Base-by-base conservation (phyloP, 495 filamentous ascomycete genomes). In the Penicillium cosmopolitanum region DNA sequence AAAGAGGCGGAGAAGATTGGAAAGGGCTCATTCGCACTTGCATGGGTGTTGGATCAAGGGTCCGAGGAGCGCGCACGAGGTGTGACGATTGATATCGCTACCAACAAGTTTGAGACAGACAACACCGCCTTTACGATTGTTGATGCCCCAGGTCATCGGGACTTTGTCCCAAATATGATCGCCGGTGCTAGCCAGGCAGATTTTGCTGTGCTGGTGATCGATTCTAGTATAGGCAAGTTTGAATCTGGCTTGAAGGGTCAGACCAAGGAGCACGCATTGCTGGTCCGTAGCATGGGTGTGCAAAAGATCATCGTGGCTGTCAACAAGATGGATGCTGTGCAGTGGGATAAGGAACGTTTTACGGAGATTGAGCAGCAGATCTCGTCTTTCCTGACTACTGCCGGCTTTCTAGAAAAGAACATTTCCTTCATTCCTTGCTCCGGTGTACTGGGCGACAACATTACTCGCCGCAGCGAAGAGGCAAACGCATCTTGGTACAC, bases 81-180 rank as follows among this genome's bases (percentile, higher is more conserved):
- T 44, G 91, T 98, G n/a, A 98, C 95, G 4, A 96, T 98, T 56
- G 95, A 98, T 68, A 93, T 98, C 69, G 96, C 96, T 38, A 93
- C 87, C 23, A 93, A 95, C 74, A 86, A 90, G 60, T 98, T 98
- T 70, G 89, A 94, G 71, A 98, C 95, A 0, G 86, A 89, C 5
- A 88, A 80, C 15, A 92, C 92, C 0, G 81, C 81, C 15, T 98
- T 97, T 69, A 98, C 94, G 9, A 98, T 98, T 50, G 82, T 98
- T 3, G 95, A 98, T 73, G 91, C 95, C 1, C 95, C 95, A 2
- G 95, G 95, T 0, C 95, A 98, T 73, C 82, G 86, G 62, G 96
- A 98, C 66, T 98, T 98, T 70, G 91, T 98, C 42, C 95, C 95
- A 2, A 98, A 97, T 72, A 98, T 98, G 95, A 97, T 98, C 67